phyloP scores from a whole-genome alignment of 495 filamentous ascomycete genomes.

The Lindgomyces ingoldianus region DNA sequence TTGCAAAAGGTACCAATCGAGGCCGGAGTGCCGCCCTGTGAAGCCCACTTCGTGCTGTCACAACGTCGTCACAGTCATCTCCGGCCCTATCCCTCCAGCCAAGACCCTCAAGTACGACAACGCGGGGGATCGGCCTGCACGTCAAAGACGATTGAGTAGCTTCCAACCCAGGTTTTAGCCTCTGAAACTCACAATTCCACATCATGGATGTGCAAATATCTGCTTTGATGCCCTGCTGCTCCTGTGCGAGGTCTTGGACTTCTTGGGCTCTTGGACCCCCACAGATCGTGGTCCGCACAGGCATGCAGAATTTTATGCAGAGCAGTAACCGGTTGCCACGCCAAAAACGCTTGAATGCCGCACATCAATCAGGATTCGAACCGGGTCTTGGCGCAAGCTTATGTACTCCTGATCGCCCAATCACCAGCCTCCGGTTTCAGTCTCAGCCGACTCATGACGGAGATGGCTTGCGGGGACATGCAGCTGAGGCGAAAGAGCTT shows the following conservation, averaged over 20 bases:
- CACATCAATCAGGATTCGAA: slow-evolving; percentile 15
- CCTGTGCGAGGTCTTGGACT: slow-evolving; percentile 8
- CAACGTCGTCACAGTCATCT: slow-evolving; percentile 8
- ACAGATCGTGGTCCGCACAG: slow-evolving; percentile 1
- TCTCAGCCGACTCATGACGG: slow-evolving; percentile 19
- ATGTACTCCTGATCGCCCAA: slow-evolving; percentile 32
- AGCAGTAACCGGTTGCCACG: slow-evolving; percentile 2
- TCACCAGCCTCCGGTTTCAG: slow-evolving; percentile 34
- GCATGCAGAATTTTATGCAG: slow-evolving; percentile 31
- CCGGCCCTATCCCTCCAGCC: slow-evolving; percentile 16
- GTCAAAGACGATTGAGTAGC: slow-evolving; percentile 14
- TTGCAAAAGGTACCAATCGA: neutral
- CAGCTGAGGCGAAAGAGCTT: neutral
- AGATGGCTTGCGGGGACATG: slow-evolving; percentile 28
- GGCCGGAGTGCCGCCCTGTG: neutral
- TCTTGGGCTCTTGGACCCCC: slow-evolving; percentile 11
- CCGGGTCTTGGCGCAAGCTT: slow-evolving; percentile 20
- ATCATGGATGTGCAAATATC: slow-evolving; percentile 3
- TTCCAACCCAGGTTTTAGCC: neutral
- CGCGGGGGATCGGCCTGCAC: slow-evolving; percentile 35
- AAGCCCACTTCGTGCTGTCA: neutral
- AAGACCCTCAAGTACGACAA: slow-evolving; percentile 4
- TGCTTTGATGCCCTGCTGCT: neutral
- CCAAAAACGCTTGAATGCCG: slow-evolving; percentile 23
- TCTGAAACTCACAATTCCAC: neutral